These are phyloP conservation scores for Colletotrichum costaricense DNA, from an alignment of 2,329 filamentous ascomycete species.

Conservation along the genomic window DNA sequence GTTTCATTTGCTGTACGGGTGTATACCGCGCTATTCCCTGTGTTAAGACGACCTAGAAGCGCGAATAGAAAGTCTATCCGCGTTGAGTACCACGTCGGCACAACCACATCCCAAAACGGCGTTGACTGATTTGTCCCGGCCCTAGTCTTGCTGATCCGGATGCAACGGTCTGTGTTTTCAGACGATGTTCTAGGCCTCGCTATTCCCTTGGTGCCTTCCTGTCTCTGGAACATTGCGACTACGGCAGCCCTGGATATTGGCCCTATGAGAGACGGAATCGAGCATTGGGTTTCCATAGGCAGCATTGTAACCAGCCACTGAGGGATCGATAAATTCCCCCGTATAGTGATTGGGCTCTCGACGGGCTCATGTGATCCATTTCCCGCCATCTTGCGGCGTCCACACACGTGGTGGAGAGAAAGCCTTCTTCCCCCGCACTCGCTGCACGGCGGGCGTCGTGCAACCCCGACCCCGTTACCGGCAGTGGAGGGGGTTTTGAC, in stretches of 20 bases:
- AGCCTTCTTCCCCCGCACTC: constrained; percentile 21
- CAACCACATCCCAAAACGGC: not conserved
- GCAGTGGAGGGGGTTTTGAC: not conserved
- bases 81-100: constrained; percentile 15
- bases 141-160: constrained; percentile 4
- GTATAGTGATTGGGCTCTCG: not conserved
- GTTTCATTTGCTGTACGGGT: constrained; percentile 12
- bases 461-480: not conserved
- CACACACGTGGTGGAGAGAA: constrained; percentile 1
- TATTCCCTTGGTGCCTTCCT: not conserved
- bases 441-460: constrained; percentile 14
- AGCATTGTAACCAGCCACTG: not conserved
- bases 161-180: constrained; percentile 20
- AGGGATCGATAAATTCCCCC: not conserved
- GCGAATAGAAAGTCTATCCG: constrained; percentile 27
- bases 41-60: not conserved
- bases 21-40: not conserved
- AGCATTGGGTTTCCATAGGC: not conserved
- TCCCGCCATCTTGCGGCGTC: not conserved
- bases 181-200: constrained; percentile 15
- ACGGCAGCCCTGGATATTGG: not conserved
- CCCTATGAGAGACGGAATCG: not conserved
- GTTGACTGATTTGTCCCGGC: constrained; percentile 4
- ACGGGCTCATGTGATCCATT: constrained; percentile 13
- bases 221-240: not conserved